phyloP scores from a whole-genome alignment of 2,329 filamentous ascomycete species.

The Penicillium palitans region DNA sequence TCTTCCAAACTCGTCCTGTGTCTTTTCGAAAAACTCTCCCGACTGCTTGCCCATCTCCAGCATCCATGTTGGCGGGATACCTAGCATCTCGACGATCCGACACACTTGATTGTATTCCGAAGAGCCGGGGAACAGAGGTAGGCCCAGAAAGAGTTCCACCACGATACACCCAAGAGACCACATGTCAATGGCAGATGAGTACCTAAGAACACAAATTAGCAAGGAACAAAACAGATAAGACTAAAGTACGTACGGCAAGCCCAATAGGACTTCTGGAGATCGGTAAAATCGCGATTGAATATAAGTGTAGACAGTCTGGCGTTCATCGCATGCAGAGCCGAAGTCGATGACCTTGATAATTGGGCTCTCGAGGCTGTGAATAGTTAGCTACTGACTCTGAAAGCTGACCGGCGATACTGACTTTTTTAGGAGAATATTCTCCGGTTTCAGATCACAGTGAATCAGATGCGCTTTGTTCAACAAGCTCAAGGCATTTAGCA shows the following conservation, averaged over 20 bases:
- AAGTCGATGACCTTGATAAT: slow-evolving; percentile 99
- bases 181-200: slow-evolving; percentile 99
- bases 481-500: slow-evolving; percentile 86
- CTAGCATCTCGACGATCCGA: slow-evolving; percentile 96
- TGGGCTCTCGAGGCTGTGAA: slow-evolving; percentile 76
- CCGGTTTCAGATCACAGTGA: slow-evolving; percentile 96
- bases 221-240: slow-evolving; percentile 1
- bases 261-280: slow-evolving; percentile 93
- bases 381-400: background rate
- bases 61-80: slow-evolving; percentile 97
- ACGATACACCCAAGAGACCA: slow-evolving; percentile 99
- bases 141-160: slow-evolving; percentile 90
- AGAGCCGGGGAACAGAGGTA: slow-evolving; percentile 92
- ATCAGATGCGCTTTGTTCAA: slow-evolving; percentile 96
- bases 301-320: slow-evolving; percentile 98
- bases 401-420: slow-evolving; percentile 37
- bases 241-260: slow-evolving; percentile 64
- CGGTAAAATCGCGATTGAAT: slow-evolving; percentile 98
- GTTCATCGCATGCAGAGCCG: slow-evolving; percentile 94
- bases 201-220: slow-evolving; percentile 48
- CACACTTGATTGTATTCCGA: slow-evolving; percentile 99
- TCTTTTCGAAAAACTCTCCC: slow-evolving; percentile 95
- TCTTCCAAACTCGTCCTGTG: slow-evolving; percentile 85
- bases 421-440: slow-evolving; percentile 98
- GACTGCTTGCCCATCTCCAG: slow-evolving; percentile 98